Base-by-base conservation (phyloP, 441 rosid species). In the Pelargonium australe region DNA sequence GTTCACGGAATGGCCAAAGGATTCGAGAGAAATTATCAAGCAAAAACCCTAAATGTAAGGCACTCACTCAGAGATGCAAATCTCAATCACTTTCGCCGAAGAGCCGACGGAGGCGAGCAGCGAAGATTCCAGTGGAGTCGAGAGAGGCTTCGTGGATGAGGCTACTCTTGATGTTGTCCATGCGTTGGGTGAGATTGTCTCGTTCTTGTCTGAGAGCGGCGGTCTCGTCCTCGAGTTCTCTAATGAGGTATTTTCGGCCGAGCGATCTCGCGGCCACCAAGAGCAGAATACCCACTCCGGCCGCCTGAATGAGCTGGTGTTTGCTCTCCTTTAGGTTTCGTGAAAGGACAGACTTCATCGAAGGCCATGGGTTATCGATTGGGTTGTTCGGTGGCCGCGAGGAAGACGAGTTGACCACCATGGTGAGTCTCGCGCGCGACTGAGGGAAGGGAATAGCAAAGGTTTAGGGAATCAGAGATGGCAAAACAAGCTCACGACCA, bases 71-170 rank as follows among this genome's bases (percentile, higher is more conserved):
- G 23, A 20, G 23, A 20, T 20, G 23, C 23, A 13, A 3, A 51
- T n/a, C 7, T 75, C 78, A 83, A 12, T 71, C 61, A 12, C 84
- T 82, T 0, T 80, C 84, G 61, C 81, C 83, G 64, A 94, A 89
- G 64, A 91, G 94, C 10, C 47, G 57, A 71, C 86, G 85, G 55
- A 94, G 90, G 61, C 95, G 87, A 69, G 96, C 71, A 73, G 95
- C 88, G 70, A 89, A 86, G 53, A 72, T 72, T 34, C 94, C 96
- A 17, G 92, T 72, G 61, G 92, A 72, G 25, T 94, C 96, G 65
- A 87, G 83, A 40, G 96, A 88, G 31, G 96, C 97, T 77, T 88
- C 89, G 43, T 76, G 85, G 67, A 81, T 80, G 58, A 91, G 90
- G 19, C 73, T 81, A 49, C 64, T 73, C 84, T 86, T 84, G 78